Conservation (phyloP, 2,329 filamentous ascomycete genomes). For the Leptodontidium sp. region DNA sequence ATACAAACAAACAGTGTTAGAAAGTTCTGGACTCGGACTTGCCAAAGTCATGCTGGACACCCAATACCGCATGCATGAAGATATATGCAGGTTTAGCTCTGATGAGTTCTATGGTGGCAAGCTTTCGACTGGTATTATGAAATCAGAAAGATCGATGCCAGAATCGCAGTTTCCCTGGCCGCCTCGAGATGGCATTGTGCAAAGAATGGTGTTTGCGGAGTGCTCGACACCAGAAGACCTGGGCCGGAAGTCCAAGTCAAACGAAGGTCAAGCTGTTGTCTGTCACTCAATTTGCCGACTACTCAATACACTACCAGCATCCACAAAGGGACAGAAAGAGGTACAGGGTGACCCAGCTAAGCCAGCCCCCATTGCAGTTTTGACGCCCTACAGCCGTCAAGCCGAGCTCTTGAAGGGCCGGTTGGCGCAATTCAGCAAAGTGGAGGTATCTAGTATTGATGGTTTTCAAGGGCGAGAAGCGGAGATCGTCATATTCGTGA, state of each 20-base stretch:
- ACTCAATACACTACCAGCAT: neutral
- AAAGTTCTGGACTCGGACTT: too few relatives aligned
- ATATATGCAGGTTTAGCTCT: slow-evolving; percentile 21
- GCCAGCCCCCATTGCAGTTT: slow-evolving; percentile 19
- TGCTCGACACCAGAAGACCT: slow-evolving; percentile 24
- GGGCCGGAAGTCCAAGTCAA: slow-evolving; percentile 18
- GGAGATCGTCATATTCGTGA: slow-evolving; percentile 29
- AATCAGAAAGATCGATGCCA: slow-evolving; percentile 5
- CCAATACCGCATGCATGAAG: slow-evolving; percentile 25
- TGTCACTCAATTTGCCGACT: slow-evolving; percentile 17
- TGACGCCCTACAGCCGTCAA: slow-evolving; percentile 28
- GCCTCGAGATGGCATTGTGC: neutral
- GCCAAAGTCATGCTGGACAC: slow-evolving; percentile 24
- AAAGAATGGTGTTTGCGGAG: slow-evolving; percentile 24
- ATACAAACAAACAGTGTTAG: slow-evolving; percentile 15
- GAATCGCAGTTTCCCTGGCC: slow-evolving; percentile 18
- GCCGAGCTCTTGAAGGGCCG: slow-evolving; percentile 19
- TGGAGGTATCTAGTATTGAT: slow-evolving; percentile 25
- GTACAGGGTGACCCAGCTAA: neutral
- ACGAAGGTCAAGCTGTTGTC: slow-evolving; percentile 15
- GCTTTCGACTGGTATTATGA: slow-evolving; percentile 16
- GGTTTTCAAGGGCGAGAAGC: slow-evolving; percentile 26
- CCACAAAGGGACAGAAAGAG: too few relatives aligned
- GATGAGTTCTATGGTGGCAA: slow-evolving; percentile 23
- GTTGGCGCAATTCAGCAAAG: slow-evolving; percentile 21